Evolutionary conservation across 1,284 basidiomycete genomes (phyloP).

Genomic region (Volvariella surrecta): DNA sequence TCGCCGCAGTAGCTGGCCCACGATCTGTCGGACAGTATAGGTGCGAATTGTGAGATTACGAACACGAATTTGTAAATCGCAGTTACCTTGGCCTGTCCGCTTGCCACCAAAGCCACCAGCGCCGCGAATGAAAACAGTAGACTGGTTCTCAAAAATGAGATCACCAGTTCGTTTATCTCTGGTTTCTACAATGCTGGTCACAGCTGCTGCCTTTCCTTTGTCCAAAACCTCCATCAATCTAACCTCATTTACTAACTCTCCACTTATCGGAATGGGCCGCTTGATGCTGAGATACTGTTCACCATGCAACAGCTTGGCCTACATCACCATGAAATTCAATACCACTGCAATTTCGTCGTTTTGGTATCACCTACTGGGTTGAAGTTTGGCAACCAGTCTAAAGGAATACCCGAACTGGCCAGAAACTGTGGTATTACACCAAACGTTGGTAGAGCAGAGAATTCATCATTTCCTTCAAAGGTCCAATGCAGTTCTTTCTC

Average conservation of each 20-base stretch:
- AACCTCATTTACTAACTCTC: slow-evolving; percentile 73
- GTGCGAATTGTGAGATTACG: not conserved
- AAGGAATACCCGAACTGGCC: slow-evolving; percentile 50
- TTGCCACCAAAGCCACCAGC: slow-evolving; percentile 95
- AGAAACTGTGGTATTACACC: slow-evolving; percentile 94
- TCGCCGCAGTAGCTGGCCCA: slow-evolving; percentile 81
- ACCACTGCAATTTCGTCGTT: not conserved
- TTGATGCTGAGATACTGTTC: slow-evolving; percentile 95
- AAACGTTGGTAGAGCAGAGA: slow-evolving; percentile 86
- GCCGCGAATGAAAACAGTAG: slow-evolving; percentile 90
- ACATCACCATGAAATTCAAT: not conserved
- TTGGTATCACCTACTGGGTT: slow-evolving; percentile 60
- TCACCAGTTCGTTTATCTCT: slow-evolving; percentile 75
- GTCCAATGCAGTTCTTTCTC: slow-evolving; percentile 89
- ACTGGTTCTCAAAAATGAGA: slow-evolving; percentile 88
- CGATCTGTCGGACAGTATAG: slow-evolving; percentile 51
- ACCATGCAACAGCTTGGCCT: slow-evolving; percentile 95
- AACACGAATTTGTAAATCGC: slow-evolving; percentile 1
- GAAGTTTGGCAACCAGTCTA: slow-evolving; percentile 92
- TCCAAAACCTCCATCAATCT: slow-evolving; percentile 76
- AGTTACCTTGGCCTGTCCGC: slow-evolving; percentile 67
- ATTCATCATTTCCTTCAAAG: slow-evolving; percentile 86
- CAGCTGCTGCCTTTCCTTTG: slow-evolving; percentile 89
- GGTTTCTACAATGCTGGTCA: slow-evolving; percentile 74
- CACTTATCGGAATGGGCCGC: slow-evolving; percentile 81